These are phyloP conservation scores for Trebouxia sp. DNA, from an alignment of 139 green algal genomes.

Conservation along the genomic window DNA sequence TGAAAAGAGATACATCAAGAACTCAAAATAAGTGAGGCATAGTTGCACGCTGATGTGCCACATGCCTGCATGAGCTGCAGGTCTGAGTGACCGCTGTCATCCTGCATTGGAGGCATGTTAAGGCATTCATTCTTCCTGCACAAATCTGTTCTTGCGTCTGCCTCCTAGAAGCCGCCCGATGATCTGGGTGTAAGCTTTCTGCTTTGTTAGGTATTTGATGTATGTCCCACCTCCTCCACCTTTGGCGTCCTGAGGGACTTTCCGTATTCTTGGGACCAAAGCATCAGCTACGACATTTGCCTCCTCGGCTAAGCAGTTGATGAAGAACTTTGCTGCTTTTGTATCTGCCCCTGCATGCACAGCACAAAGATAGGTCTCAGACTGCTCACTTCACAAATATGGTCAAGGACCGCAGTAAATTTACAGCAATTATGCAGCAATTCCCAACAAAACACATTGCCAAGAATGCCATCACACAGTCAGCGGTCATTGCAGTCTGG, in stretches of 20 bases:
- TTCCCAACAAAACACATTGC: too few relatives aligned
- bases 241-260: slow-evolving; percentile 51
- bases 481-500: too few relatives aligned
- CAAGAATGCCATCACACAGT: too few relatives aligned
- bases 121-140: slow-evolving; percentile 60
- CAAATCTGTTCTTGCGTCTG: slow-evolving; percentile 69
- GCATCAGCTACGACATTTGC: slow-evolving; percentile 45
- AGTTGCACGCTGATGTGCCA: too few relatives aligned
- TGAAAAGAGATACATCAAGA: too few relatives aligned
- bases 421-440: too few relatives aligned
- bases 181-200: slow-evolving; percentile 88
- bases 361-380: neutral
- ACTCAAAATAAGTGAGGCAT: too few relatives aligned
- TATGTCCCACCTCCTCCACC: slow-evolving; percentile 54
- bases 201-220: slow-evolving; percentile 81
- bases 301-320: slow-evolving; percentile 24
- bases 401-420: neutral
- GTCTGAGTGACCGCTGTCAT: too few relatives aligned
- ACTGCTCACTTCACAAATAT: neutral
- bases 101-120: too few relatives aligned
- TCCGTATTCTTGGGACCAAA: slow-evolving; percentile 83
- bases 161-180: slow-evolving; percentile 60
- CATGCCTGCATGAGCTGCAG: too few relatives aligned
- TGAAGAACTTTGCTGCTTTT: slow-evolving; percentile 85
- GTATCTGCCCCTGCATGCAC: slow-evolving; percentile 50